Evolutionary conservation across 1,284 basidiomycete species (phyloP), one percentile per base, ranked within the genome.

Genomic region (Moesziomyces sp.): DNA sequence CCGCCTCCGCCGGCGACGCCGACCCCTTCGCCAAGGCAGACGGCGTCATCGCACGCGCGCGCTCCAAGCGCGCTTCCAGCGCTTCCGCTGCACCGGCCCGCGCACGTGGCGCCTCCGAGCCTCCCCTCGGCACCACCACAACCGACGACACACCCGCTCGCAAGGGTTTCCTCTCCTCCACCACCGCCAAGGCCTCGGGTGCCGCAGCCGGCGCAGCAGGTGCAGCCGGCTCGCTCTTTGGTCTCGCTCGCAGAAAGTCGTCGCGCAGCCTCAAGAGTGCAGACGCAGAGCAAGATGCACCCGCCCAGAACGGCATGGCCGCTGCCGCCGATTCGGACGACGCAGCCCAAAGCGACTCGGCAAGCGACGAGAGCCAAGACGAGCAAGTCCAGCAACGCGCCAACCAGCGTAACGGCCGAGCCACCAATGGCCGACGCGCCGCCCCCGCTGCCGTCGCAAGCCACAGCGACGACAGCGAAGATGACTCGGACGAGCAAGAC

Each of bases 1-100:
- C 42, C 14, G 58, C 46, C 21, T 47, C 42, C n/a, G 23, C 9
- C 38, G 7, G n/a, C 53, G 3, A 23, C 21, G 23, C 47, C 18
- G 72, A 74, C 38, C 63, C 72, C 1, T 74, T 58, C 47, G 53
- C 53, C 6, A 62, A 74, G 40, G 72, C 72, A 2, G 72, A 74
- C 35, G 53, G 35, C 6, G 23, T 58, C 13, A 30, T 74, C n/a
- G 67, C 62, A 3, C 58, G 72, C 5, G 72, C 72, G n/a, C 52
- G 65, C 2, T 60, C 59, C 35, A 54, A 34, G 16, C 52, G 57
- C 14, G 47, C 45, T 7, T n/a, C 46, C 23, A 64, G 60, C 42
- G 57, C 44, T 26, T 44, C 57, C 6, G 56, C 43, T 10, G 10
- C 21, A 5, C 48, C 43, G 7, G 10, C 21, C 7, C 48, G 49